Conservation (phyloP, 2,329 filamentous ascomycete species). For the Hymenotorrendiella dingleyae region DNA sequence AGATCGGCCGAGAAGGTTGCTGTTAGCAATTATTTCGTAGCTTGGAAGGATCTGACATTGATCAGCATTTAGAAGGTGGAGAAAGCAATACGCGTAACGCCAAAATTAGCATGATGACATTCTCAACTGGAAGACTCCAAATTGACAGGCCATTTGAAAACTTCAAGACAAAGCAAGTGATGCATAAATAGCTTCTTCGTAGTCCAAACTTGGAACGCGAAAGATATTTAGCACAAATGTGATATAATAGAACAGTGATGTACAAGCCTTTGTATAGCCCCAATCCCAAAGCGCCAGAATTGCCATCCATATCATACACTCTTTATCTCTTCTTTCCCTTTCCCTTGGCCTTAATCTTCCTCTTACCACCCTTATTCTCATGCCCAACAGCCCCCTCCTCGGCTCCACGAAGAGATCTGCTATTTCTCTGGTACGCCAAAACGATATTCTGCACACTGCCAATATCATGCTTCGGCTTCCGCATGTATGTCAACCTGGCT, state of each 20-base stretch:
- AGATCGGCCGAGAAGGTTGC: no score
- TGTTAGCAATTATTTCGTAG: no score
- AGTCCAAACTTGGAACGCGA: no score
- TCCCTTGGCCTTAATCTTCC: constrained; percentile 23
- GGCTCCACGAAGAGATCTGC: constrained; percentile 36
- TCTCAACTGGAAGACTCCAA: no score
- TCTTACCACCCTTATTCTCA: constrained; percentile 24
- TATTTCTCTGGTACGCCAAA: constrained; percentile 53
- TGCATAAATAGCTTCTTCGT: no score
- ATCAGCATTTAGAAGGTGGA: no score
- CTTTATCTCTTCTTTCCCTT: constrained; percentile 10
- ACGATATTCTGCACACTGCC: constrained; percentile 80
- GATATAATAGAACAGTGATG: constrained; percentile 8
- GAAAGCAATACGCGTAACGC: no score
- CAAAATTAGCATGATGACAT: no score
- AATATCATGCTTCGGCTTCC: constrained; percentile 80
- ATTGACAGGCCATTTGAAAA: no score
- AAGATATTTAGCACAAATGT: no score
- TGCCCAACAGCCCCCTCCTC: constrained; percentile 19
- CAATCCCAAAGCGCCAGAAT: constrained; percentile 10
- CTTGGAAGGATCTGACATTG: no score
- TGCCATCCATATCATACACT: constrained; percentile 14
- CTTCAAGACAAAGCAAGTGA: no score
- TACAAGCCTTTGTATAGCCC: constrained; percentile 3
- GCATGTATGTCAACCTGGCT: constrained; percentile 86